phyloP scores from a whole-genome alignment of 2,329 filamentous ascomycete species.

The Verticillium alfalfae region DNA sequence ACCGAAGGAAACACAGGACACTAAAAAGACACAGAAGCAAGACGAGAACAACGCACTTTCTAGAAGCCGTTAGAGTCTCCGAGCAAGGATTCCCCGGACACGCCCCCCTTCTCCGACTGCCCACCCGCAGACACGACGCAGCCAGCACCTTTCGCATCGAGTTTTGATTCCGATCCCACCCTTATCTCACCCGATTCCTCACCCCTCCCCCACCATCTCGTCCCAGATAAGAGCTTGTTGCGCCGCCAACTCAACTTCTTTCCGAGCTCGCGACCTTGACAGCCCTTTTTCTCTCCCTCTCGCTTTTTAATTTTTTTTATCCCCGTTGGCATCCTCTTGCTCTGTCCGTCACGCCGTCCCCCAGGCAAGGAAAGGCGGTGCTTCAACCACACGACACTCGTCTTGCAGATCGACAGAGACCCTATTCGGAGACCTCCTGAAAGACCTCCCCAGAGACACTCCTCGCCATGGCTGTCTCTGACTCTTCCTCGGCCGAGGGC shows the following conservation, averaged over 20 bases:
- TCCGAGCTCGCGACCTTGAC: not conserved
- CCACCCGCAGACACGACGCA: not conserved
- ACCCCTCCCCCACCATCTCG: not conserved
- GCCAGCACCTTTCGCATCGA: not conserved
- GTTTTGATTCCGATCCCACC: not conserved
- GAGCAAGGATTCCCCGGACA: not conserved
- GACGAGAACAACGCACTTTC: not conserved
- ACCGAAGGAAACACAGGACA: not conserved
- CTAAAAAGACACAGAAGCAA: not conserved
- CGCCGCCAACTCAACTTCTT: not conserved
- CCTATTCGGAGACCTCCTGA: not conserved
- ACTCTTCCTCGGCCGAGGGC: constrained; percentile 21
- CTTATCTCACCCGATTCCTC: not conserved
- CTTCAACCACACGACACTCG: not conserved
- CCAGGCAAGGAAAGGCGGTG: not conserved
- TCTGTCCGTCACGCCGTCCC: not conserved
- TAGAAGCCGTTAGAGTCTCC: not conserved
- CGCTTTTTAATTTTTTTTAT: not conserved
- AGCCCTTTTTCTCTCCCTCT: not conserved
- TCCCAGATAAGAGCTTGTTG: not conserved
- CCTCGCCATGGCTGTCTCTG: constrained; percentile 22
- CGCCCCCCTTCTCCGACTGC: not conserved
- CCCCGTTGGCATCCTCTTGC: not conserved
- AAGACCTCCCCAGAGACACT: not conserved
- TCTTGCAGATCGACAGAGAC: not conserved